Percentiles rank a stretch among this genome's conserved stretches.
phyloP scores from a whole-genome alignment of 164 flowering plant genomes.

The Houttuynia cordata region DNA sequence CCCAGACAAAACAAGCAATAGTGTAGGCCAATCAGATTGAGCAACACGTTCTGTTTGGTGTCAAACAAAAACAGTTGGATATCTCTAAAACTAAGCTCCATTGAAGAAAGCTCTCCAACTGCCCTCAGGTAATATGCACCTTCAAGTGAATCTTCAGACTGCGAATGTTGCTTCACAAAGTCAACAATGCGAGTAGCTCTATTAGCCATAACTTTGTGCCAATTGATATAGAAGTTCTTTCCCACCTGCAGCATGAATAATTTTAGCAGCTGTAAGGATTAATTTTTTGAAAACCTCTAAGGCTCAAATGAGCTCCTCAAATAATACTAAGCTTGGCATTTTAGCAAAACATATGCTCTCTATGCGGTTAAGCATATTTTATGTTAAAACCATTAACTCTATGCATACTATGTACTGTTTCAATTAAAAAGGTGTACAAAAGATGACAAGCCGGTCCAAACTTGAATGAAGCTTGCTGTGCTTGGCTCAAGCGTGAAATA shows the following conservation, averaged over 20 bases:
- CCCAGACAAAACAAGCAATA: conserved; percentile 46
- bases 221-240: conserved; percentile 40
- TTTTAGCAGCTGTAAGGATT: background rate
- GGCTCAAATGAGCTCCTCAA: background rate
- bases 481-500: too few species aligned
- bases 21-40: conserved; percentile 66
- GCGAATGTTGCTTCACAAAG: conserved; percentile 32
- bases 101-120: conserved; percentile 20
- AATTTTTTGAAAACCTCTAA: too few species aligned
- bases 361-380: too few species aligned
- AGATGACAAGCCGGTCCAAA: too few species aligned
- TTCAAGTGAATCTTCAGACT: conserved; percentile 35
- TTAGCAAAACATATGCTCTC: too few species aligned
- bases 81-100: conserved; percentile 51
- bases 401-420: too few species aligned
- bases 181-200: conserved; percentile 25
- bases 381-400: too few species aligned
- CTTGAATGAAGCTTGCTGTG: too few species aligned
- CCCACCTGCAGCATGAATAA: conserved; percentile 37
- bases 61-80: conserved; percentile 50
- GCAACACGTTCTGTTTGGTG: conserved; percentile 39
- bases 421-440: too few species aligned
- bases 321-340: too few species aligned
- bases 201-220: conserved; percentile 49
- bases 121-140: conserved; percentile 46